Conservation (phyloP, 1,139 yeast species). For the Nakaseomyces delphensis region DNA sequence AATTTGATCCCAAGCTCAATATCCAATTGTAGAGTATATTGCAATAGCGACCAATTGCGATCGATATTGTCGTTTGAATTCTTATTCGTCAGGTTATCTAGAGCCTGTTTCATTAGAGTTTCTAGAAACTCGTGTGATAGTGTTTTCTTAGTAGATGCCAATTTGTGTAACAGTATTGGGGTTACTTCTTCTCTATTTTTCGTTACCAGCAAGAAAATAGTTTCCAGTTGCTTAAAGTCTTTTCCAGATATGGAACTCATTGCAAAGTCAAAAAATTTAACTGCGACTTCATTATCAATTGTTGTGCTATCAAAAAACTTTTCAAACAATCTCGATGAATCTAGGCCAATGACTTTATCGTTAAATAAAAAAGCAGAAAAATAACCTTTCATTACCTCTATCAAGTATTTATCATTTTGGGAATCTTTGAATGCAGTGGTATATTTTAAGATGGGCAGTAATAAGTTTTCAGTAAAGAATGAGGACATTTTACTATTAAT, state of each 20-base stretch:
- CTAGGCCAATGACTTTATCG: constrained; percentile 7
- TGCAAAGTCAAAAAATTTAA: constrained; percentile 21
- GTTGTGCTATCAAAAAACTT: constrained; percentile 15
- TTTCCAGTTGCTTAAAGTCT: constrained; percentile 35
- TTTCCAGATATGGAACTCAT: constrained; percentile 20
- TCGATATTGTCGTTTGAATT: constrained; percentile 13
- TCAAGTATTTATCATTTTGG: neutral
- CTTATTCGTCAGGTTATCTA: constrained; percentile 8
- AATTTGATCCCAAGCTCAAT: constrained; percentile 41
- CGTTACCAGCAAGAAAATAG: constrained; percentile 36
- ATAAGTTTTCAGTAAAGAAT: constrained; percentile 7
- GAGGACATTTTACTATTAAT: neutral
- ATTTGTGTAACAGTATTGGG: constrained; percentile 35
- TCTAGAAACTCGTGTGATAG: constrained; percentile 42
- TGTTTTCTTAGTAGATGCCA: constrained; percentile 39
- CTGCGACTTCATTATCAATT: constrained; percentile 12
- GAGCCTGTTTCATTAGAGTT: constrained; percentile 28
- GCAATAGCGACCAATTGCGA: constrained; percentile 38
- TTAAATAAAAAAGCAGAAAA: neutral
- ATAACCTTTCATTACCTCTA: neutral
- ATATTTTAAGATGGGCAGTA: constrained; percentile 22
- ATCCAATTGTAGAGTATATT: constrained; percentile 41
- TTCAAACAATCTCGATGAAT: constrained; percentile 16
- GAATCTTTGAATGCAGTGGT: constrained; percentile 9
- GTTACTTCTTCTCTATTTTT: constrained; percentile 33